phyloP scores from a whole-genome alignment of 2,329 filamentous ascomycete species.

The Xylariomycetidae sp. region DNA sequence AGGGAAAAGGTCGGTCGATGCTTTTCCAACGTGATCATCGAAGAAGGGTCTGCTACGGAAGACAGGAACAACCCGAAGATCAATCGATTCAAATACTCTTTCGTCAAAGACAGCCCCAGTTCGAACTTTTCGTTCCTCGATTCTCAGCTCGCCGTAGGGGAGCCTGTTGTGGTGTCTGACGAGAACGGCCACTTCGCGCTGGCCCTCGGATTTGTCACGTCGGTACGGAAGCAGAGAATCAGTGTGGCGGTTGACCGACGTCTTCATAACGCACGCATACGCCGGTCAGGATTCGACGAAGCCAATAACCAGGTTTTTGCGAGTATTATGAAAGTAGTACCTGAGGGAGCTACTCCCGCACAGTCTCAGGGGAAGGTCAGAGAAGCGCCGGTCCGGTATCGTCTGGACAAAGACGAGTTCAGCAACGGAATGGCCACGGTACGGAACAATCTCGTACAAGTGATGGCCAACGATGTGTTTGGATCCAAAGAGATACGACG shows the following conservation, averaged over 20 bases:
- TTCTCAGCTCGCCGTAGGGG: slow-evolving; percentile 80
- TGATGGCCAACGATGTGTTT: slow-evolving; percentile 77
- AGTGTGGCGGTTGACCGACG: slow-evolving; percentile 86
- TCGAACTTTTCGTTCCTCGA: slow-evolving; percentile 79
- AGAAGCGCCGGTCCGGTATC: slow-evolving; percentile 62
- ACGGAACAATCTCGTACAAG: slow-evolving; percentile 85
- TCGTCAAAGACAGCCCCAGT: slow-evolving; percentile 63
- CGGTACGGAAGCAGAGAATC: slow-evolving; percentile 70
- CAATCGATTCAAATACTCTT: slow-evolving; percentile 84
- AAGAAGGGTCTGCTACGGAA: slow-evolving; percentile 69
- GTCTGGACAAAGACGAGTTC: slow-evolving; percentile 96
- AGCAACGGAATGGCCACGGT: slow-evolving; percentile 96
- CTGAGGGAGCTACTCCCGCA: slow-evolving; percentile 48
- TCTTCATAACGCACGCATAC: slow-evolving; percentile 79
- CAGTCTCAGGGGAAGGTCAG: slow-evolving; percentile 48
- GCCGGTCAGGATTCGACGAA: slow-evolving; percentile 70
- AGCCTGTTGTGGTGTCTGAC: slow-evolving; percentile 94
- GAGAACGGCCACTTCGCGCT: slow-evolving; percentile 93
- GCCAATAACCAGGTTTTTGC: slow-evolving; percentile 77
- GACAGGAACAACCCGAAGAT: slow-evolving; percentile 72
- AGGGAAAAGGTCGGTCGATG: slow-evolving; percentile 85
- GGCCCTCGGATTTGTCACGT: slow-evolving; percentile 83
- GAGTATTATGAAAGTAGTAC: slow-evolving; percentile 82
- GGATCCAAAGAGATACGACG: slow-evolving; percentile 69
- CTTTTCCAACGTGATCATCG: slow-evolving; percentile 81